Evolutionary conservation across 495 filamentous ascomycete genomes (phyloP).

Genomic region (Letharia columbiana): DNA sequence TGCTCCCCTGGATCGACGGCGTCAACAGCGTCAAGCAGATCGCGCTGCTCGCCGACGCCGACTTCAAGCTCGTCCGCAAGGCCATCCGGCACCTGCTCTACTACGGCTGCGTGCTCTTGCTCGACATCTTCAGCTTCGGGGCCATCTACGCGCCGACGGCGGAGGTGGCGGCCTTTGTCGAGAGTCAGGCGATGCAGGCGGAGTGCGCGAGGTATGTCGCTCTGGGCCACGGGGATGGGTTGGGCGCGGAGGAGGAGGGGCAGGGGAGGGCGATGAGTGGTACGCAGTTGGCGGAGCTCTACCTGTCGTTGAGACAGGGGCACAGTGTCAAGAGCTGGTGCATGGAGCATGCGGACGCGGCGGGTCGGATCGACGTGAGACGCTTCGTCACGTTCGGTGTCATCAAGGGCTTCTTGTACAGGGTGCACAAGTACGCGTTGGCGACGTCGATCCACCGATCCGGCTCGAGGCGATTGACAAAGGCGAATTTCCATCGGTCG

Average conservation of each 20-base stretch:
- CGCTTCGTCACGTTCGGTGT: conserved; percentile 92
- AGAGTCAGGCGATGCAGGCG: conserved; percentile 58
- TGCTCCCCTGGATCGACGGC: conserved; percentile 81
- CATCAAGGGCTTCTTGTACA: conserved; percentile 90
- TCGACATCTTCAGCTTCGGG: conserved; percentile 89
- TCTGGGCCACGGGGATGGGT: conserved; percentile 6
- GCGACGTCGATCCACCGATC: conserved; percentile 33
- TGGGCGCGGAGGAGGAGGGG: not conserved
- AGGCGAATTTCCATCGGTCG: conserved; percentile 1
- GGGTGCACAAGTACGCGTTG: conserved; percentile 83
- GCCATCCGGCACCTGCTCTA: conserved; percentile 82
- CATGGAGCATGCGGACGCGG: conserved; percentile 54
- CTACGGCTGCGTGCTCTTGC: conserved; percentile 76
- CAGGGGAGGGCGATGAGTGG: conserved; percentile 30
- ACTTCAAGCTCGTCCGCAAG: conserved; percentile 71
- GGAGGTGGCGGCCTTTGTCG: conserved; percentile 64
- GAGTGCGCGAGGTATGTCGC: conserved; percentile 82
- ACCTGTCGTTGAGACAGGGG: conserved; percentile 68
- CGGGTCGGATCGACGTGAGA: conserved; percentile 72
- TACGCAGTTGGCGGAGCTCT: conserved; percentile 49
- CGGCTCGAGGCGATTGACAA: not conserved
- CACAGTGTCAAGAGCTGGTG: conserved; percentile 77
- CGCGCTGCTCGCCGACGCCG: conserved; percentile 71
- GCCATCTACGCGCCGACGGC: conserved; percentile 81
- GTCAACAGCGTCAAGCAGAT: conserved; percentile 81